Conservation (phyloP, 1,284 basidiomycete genomes). For the Pterulicium gracile region DNA sequence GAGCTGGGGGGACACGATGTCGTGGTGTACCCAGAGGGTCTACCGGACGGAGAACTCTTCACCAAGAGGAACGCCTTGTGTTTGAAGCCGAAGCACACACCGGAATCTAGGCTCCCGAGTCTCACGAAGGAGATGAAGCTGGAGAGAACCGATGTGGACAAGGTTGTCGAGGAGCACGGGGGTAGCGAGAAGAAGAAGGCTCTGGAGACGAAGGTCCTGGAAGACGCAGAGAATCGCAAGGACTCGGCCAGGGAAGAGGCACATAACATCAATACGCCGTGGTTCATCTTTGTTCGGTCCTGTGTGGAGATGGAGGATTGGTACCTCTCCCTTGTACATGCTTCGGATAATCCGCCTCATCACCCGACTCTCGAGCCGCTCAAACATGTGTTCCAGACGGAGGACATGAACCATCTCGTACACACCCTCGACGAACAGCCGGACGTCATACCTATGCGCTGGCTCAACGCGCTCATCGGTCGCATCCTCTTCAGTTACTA, state of each 20-base stretch:
- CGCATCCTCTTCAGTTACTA: constrained; percentile 91
- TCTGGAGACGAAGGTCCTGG: constrained; percentile 30
- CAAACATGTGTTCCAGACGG: constrained; percentile 55
- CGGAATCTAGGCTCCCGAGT: constrained; percentile 31
- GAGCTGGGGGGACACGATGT: constrained; percentile 71
- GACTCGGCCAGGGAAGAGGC: constrained; percentile 40
- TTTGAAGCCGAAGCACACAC: constrained; percentile 42
- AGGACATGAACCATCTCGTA: constrained; percentile 81
- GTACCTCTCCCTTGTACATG: constrained; percentile 84
- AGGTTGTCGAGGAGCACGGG: constrained; percentile 29
- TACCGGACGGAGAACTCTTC: constrained; percentile 79
- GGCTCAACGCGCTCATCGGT: constrained; percentile 92
- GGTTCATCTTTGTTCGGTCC: constrained; percentile 84
- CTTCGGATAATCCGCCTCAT: constrained; percentile 47
- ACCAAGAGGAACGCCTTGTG: constrained; percentile 82
- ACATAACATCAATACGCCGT: constrained; percentile 47
- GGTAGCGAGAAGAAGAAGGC: constrained; percentile 27
- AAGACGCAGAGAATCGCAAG: constrained; percentile 32
- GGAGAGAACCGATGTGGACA: constrained; percentile 25
- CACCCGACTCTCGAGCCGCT: constrained; percentile 46
- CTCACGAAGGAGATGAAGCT: constrained; percentile 43
- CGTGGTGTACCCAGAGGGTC: constrained; percentile 59
- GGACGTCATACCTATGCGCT: constrained; percentile 92
- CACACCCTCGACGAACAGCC: constrained; percentile 83
- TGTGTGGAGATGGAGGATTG: constrained; percentile 92